Evolutionary conservation across 2,329 filamentous ascomycete genomes (phyloP).

Genomic region (Cladosporium colombiae): DNA sequence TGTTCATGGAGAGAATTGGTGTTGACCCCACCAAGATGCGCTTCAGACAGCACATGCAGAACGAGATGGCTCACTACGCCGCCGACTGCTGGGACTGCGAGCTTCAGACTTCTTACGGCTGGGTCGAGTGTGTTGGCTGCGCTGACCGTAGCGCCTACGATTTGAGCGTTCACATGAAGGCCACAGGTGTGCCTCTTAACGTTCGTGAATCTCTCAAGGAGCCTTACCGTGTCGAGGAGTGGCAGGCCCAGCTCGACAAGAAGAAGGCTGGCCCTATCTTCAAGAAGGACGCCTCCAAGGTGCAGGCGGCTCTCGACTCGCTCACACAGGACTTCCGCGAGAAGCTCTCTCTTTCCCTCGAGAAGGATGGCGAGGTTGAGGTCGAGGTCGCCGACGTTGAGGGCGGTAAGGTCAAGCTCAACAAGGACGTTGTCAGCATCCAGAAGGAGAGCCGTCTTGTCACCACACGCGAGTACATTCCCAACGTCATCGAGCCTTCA

Average conservation of each 20-base stretch:
- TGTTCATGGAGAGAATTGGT: constrained; percentile 86
- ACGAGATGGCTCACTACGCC: constrained; percentile 91
- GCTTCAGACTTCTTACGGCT: constrained; percentile 85
- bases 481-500: constrained; percentile 85
- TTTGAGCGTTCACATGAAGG: constrained; percentile 86
- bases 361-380: constrained; percentile 71
- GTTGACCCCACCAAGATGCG: constrained; percentile 85
- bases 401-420: constrained; percentile 75
- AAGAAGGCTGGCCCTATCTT: constrained; percentile 95
- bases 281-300: constrained; percentile 88
- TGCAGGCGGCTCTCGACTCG: constrained; percentile 75
- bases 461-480: constrained; percentile 85
- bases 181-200: constrained; percentile 81
- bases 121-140: constrained; percentile 98
- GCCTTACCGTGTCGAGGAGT: constrained; percentile 81
- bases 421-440: constrained; percentile 77
- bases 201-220: constrained; percentile 80
- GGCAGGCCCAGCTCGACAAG: constrained; percentile 83
- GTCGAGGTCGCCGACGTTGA: constrained; percentile 69
- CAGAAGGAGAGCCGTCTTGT: constrained; percentile 81
- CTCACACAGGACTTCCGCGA: constrained; percentile 80
- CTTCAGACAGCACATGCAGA: constrained; percentile 95
- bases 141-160: constrained; percentile 96
- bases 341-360: constrained; percentile 72
- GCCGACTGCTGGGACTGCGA: constrained; percentile 98